These are phyloP conservation scores for Pholiota conissans DNA, from an alignment of 768 basidiomycete genomes.

Conservation along the genomic window DNA sequence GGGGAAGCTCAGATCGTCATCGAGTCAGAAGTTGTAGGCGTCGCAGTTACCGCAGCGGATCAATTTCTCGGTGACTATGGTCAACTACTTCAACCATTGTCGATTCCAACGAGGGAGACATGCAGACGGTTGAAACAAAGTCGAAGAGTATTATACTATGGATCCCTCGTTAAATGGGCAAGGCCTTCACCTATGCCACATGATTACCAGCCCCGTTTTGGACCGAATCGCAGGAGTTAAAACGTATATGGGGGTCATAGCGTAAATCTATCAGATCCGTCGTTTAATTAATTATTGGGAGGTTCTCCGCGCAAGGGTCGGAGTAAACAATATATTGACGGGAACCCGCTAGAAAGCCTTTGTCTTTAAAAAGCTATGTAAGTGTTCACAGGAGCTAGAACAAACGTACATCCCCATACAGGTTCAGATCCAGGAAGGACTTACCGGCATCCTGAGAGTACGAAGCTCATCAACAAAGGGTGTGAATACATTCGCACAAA, in stretches of 20 bases:
- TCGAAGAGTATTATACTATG: background rate
- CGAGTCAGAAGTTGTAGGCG: background rate
- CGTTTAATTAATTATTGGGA: background rate
- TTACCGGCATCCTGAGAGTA: background rate
- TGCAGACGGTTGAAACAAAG: background rate
- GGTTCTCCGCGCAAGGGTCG: background rate
- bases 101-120: background rate
- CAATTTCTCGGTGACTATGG: background rate
- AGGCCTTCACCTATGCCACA: background rate
- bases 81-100: background rate
- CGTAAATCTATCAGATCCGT: background rate
- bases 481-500: background rate
- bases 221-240: background rate
- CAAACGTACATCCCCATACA: background rate
- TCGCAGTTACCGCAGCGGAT: background rate
- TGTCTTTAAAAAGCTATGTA: background rate
- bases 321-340: background rate
- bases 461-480: background rate
- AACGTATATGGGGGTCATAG: background rate
- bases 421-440: background rate
- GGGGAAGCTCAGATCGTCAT: slow-evolving; percentile 6
- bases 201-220: background rate
- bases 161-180: background rate
- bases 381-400: background rate
- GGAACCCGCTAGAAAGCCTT: background rate